A percentile compares a stretch with the other conserved stretches of the same genome.
Conservation (phyloP, 2,329 filamentous ascomycete genomes). For the Talaromyces sp. region DNA sequence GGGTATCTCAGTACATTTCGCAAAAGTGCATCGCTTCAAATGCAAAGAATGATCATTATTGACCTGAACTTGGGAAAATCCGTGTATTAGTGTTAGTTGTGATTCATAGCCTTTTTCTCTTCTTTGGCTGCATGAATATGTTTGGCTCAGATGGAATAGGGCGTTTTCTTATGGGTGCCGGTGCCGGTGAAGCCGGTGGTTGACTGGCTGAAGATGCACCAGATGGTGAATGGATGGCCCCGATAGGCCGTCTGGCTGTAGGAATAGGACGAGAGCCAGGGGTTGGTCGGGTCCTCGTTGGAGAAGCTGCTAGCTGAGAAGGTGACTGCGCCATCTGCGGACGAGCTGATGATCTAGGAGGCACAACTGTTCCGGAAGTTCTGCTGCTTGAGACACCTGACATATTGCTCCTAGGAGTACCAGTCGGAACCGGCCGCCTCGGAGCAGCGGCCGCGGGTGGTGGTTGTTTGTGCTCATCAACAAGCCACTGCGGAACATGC, state of each 20-base stretch:
- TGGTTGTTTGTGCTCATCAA: conserved; percentile 36
- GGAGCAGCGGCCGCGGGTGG: conserved; percentile 13
- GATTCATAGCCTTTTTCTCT: conserved; percentile 12
- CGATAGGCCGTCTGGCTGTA: conserved; percentile 1
- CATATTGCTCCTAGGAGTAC: not conserved
- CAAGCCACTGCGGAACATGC: conserved; percentile 35
- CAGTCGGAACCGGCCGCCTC: not conserved
- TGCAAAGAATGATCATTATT: not conserved
- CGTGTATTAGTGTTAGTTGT: not conserved
- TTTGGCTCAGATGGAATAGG: conserved; percentile 16
- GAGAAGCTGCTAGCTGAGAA: not conserved
- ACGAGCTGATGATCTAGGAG: not conserved
- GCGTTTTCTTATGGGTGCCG: conserved; percentile 1
- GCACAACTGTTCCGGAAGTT: not conserved
- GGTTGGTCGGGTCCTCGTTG: not conserved
- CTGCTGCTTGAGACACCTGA: not conserved
- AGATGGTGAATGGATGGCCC: not conserved
- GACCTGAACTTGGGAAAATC: not conserved
- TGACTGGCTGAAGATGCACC: not conserved
- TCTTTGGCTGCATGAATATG: conserved; percentile 19
- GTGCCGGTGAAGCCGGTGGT: not conserved
- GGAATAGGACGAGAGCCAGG: conserved; percentile 1
- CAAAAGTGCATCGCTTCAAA: not conserved
- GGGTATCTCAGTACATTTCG: not conserved
- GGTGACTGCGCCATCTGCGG: not conserved